These are phyloP conservation scores for Hysterangium stoloniferum DNA, from an alignment of 768 basidiomycete species.

Conservation along the genomic window DNA sequence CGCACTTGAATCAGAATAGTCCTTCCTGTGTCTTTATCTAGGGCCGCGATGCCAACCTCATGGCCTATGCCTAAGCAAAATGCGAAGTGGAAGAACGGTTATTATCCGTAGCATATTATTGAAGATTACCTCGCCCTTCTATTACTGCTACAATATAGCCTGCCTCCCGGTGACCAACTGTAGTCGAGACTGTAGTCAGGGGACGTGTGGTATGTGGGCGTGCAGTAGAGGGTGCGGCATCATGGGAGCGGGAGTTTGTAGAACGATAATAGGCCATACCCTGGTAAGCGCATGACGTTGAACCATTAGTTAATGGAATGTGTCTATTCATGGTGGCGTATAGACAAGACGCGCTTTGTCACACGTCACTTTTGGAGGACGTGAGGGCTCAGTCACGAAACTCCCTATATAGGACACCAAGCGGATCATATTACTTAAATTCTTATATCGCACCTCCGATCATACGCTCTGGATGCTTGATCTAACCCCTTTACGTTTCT, in stretches of 20 bases:
- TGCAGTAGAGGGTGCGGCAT: constrained; percentile 17
- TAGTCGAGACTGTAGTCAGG: constrained; percentile 51
- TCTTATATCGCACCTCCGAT: constrained; percentile 40
- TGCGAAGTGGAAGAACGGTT: neutral
- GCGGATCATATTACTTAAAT: neutral
- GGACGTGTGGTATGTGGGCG: constrained; percentile 54
- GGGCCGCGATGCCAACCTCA: constrained; percentile 82
- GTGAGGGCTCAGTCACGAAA: neutral
- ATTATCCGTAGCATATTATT: too few species aligned
- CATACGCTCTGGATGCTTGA: too few species aligned
- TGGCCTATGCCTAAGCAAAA: constrained; percentile 44
- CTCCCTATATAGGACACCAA: neutral
- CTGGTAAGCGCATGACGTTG: neutral
- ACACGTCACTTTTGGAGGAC: too few species aligned
- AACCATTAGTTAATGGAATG: neutral
- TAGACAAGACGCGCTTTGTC: neutral
- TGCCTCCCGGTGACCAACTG: constrained; percentile 36
- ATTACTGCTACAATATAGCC: constrained; percentile 62
- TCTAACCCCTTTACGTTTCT: too few species aligned
- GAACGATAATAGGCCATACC: neutral
- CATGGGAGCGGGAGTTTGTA: neutral
- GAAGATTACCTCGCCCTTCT: constrained; percentile 54
- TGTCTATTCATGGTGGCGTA: neutral
- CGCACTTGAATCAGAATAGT: constrained; percentile 74
- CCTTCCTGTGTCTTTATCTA: constrained; percentile 72